Conservation (phyloP, 768 basidiomycete species). For the Crucibulum laeve region DNA sequence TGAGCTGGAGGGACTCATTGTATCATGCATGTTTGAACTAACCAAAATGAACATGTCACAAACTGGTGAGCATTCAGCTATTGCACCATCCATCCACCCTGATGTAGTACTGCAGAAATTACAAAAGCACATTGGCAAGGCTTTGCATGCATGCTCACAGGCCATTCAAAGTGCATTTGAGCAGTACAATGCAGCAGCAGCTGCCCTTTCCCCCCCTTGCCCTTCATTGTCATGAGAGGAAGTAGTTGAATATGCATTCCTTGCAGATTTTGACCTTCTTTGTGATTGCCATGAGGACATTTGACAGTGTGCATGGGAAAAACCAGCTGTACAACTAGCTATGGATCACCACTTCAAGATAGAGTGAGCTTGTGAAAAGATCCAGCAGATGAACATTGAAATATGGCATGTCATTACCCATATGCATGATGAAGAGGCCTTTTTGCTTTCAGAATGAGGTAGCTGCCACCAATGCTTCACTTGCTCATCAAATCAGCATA, state of each 20-base stretch:
- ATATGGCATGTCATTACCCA: constrained; percentile 11
- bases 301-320: constrained; percentile 6
- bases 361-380: constrained; percentile 16
- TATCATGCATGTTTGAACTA: constrained; percentile 16
- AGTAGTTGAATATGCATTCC: constrained; percentile 17
- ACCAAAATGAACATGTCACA: constrained; percentile 17
- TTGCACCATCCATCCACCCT: background rate
- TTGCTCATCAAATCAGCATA: background rate
- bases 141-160: constrained; percentile 8
- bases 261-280: constrained; percentile 16
- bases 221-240: constrained; percentile 12
- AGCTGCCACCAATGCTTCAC: background rate
- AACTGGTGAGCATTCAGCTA: constrained; percentile 16
- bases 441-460: background rate
- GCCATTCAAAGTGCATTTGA: constrained; percentile 12
- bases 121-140: constrained; percentile 17
- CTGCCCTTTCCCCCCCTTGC: constrained; percentile 4
- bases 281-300: constrained; percentile 6
- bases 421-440: constrained; percentile 10
- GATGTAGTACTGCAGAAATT: constrained; percentile 17
- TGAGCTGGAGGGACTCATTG: constrained; percentile 13
- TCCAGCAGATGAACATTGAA: constrained; percentile 16
- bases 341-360: constrained; percentile 14
- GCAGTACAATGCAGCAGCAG: constrained; percentile 12
- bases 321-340: constrained; percentile 7